Conservation (phyloP, 371 early-diverging fungal genomes). For the Nematocida displodere region DNA sequence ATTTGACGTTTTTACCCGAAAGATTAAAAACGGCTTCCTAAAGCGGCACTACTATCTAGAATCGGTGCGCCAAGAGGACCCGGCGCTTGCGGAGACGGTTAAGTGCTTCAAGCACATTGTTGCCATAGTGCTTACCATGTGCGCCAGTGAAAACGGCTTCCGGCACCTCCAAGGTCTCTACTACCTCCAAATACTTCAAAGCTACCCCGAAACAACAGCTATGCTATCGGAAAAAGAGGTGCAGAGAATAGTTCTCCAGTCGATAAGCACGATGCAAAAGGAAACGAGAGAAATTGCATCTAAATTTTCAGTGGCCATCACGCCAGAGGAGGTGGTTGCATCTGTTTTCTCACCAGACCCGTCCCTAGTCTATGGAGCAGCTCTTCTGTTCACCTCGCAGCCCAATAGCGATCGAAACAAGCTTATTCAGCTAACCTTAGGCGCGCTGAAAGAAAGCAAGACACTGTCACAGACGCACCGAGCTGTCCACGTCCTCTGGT, state of each 20-base stretch:
- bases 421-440: background rate
- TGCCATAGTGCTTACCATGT: conserved; percentile 7
- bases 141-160: conserved; percentile 3
- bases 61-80: background rate
- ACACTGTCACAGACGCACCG: background rate
- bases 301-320: background rate
- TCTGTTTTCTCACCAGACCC: background rate
- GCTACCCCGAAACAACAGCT: background rate
- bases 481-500: conserved; percentile 26
- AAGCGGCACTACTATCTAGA: background rate
- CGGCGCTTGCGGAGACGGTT: background rate
- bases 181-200: background rate
- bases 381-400: conserved; percentile 11
- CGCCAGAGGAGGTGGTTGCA: background rate
- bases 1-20: background rate
- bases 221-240: background rate
- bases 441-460: too few species aligned
- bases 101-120: conserved; percentile 6
- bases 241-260: background rate
- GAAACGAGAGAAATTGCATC: conserved; percentile 18
- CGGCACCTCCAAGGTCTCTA: conserved; percentile 22
- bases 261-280: conserved; percentile 9
- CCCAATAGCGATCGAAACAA: background rate
- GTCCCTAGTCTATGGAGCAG: conserved; percentile 14
- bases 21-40: background rate